These are phyloP conservation scores for Talaromyces liani DNA, from an alignment of 495 filamentous ascomycete genomes.

Conservation along the genomic window DNA sequence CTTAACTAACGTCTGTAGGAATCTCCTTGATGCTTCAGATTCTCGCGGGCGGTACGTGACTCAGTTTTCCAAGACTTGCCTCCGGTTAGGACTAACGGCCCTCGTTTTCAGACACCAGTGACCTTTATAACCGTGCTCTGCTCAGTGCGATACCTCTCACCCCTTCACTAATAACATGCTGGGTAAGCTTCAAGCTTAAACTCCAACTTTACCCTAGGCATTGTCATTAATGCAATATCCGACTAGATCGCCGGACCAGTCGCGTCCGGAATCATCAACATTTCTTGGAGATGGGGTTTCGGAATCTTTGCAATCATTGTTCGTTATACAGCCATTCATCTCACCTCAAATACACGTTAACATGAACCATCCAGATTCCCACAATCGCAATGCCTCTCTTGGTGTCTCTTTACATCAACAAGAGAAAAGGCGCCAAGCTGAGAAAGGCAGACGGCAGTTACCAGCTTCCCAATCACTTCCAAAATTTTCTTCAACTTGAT, in stretches of 20 bases:
- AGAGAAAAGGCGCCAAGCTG: conserved; percentile 2
- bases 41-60: conserved; percentile 2
- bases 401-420: conserved; percentile 2
- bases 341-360: not conserved
- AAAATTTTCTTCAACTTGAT: conserved; percentile 4
- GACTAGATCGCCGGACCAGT: conserved; percentile 2
- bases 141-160: conserved; percentile 2
- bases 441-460: conserved; percentile 5
- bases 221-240: conserved; percentile 1
- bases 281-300: conserved; percentile 4
- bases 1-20: conserved; percentile 3
- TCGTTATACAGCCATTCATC: not conserved
- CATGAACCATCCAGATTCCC: not conserved
- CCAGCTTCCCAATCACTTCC: conserved; percentile 2
- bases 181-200: not conserved
- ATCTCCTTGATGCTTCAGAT: conserved; percentile 8
- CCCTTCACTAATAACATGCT: conserved; percentile 4
- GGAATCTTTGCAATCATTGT: conserved; percentile 7
- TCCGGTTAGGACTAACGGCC: not conserved
- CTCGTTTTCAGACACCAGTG: conserved; percentile 1
- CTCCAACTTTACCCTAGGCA: not conserved
- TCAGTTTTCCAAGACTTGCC: not conserved
- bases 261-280: conserved; percentile 1
- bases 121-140: conserved; percentile 3
- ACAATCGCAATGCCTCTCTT: conserved; percentile 1